These are phyloP conservation scores for Nakaseomyces delphensis DNA, from an alignment of 1,139 yeast genomes.

Conservation along the genomic window DNA sequence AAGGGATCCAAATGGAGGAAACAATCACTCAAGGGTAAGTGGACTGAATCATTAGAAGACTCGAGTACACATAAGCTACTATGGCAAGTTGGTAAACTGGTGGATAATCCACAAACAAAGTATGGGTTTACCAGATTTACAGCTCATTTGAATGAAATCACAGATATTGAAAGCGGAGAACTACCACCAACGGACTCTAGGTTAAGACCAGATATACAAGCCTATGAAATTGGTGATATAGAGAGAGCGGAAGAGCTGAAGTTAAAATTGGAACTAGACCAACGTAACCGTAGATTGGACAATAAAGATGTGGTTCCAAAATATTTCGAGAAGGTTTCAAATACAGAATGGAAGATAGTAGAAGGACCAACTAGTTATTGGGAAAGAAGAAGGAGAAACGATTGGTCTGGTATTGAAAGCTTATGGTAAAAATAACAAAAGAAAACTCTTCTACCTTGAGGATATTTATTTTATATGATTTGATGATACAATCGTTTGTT, in stretches of 20 bases:
- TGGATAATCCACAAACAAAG: slow-evolving; percentile 50
- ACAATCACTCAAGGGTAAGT: slow-evolving; percentile 24
- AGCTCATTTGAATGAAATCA: slow-evolving; percentile 70
- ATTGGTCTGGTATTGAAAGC: slow-evolving; percentile 49
- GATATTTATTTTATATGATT: no score
- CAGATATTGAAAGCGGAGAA: slow-evolving; percentile 52
- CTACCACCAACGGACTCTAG: slow-evolving; percentile 87
- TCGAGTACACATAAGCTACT: slow-evolving; percentile 33
- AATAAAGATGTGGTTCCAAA: slow-evolving; percentile 47
- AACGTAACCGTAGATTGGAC: slow-evolving; percentile 64
- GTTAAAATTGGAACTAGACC: slow-evolving; percentile 63
- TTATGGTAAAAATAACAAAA: slow-evolving; percentile 38
- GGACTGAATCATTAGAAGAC: slow-evolving; percentile 27
- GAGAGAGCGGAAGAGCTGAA: slow-evolving; percentile 66
- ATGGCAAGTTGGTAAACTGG: slow-evolving; percentile 36
- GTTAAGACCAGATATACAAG: slow-evolving; percentile 72
- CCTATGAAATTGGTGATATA: slow-evolving; percentile 60
- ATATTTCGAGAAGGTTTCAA: slow-evolving; percentile 50
- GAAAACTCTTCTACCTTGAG: background rate
- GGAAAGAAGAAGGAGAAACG: slow-evolving; percentile 55
- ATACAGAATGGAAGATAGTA: slow-evolving; percentile 52
- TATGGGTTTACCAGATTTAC: slow-evolving; percentile 84
- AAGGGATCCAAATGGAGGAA: slow-evolving; percentile 20
- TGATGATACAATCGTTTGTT: no score
- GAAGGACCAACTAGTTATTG: slow-evolving; percentile 67